Base-by-base conservation (phyloP, 371 early-diverging fungal genomes). In the Dinochytrium kinnereticum region DNA sequence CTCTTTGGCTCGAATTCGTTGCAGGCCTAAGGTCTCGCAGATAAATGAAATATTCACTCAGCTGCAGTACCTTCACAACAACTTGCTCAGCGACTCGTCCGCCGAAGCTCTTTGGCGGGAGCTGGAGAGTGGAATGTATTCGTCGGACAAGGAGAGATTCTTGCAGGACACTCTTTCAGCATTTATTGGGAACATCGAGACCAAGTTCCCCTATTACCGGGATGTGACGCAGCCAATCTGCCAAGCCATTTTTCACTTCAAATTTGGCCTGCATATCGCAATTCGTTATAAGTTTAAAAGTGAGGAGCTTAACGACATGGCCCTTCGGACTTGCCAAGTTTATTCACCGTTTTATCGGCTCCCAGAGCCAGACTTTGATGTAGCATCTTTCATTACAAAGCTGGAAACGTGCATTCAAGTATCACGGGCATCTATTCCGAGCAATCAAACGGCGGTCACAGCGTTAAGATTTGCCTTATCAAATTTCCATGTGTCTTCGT, bases 191-290 rank as follows among this genome's bases (percentile, higher is more conserved):
- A 83, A 90, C 26, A 74, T 85, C 67, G 82, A 87, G 77, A 80
- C 89, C 40, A 85, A 87, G 69, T 87, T 83, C 65, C 87, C 88
- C 2, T 68, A 86, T 67, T 95, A 93, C 78, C 81, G 87, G 26
- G 96, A 96, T 80, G 86, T 96, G 24, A 79, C 92, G 0, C 92
- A 91, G 50, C 96, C 96, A 2, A 70, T 92, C 30, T 78, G 87
- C 37, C 81, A 91, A 2, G 89, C 91, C 5, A 81, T 94, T 0
- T 89, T 90, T 71, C 91, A 92, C 71, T 75, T 95, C 79, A 91
- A 93, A 77, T 91, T 90, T 78, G 96, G 95, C 69, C 64, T 95
- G 21, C 86, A 92, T 53, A 13, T 53, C n/a, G 55, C 55, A 53
- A 26, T 5, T 5, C 5, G 13, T 5, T n/a, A 53, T 24, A 13